A percentile compares a stretch with the other conserved stretches of the same genome.
Evolutionary conservation across 805 yeast genomes (phyloP).

Genomic region (Candida jianshihensis): DNA sequence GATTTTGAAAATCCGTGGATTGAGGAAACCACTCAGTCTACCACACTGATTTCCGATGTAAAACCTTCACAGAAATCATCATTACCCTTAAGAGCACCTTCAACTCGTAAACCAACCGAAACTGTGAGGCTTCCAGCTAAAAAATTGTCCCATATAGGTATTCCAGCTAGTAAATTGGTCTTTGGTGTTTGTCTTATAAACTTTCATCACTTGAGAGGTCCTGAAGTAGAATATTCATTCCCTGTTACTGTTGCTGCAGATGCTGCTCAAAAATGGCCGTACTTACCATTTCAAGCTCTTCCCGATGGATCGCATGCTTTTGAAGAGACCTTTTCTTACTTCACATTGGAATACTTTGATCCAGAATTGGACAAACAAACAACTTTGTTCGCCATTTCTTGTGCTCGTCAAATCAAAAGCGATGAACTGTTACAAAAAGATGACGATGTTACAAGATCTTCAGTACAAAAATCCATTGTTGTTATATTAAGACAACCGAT

Average conservation of each 20-base stretch:
- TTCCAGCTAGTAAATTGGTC: conserved; percentile 32
- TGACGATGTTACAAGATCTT: conserved; percentile 71
- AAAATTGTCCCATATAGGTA: conserved; percentile 17
- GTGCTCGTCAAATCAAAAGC: conserved; percentile 76
- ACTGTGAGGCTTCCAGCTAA: conserved; percentile 5
- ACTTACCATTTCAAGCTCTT: conserved; percentile 86
- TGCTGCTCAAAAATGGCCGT: conserved; percentile 59
- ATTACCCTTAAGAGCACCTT: too few relatives aligned
- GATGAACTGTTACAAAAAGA: conserved; percentile 49
- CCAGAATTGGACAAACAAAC: conserved; percentile 34
- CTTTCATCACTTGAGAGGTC: conserved; percentile 89
- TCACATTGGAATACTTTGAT: conserved; percentile 68
- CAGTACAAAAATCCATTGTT: conserved; percentile 87
- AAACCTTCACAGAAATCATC: background rate
- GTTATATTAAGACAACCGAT: conserved; percentile 83
- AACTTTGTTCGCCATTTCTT: conserved; percentile 91
- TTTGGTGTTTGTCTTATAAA: conserved; percentile 88
- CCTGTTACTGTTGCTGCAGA: conserved; percentile 30
- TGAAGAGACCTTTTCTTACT: conserved; percentile 89
- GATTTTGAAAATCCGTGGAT: conserved; percentile 18
- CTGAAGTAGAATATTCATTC: conserved; percentile 90
- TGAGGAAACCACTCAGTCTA: conserved; percentile 4
- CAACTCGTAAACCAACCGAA: background rate
- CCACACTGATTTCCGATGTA: too few relatives aligned
- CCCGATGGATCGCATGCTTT: conserved; percentile 95